A percentile compares a stretch with the other conserved stretches of the same genome.
Evolutionary conservation across 306 rosid species (phyloP).

Genomic region (Ormosia emarginata): DNA sequence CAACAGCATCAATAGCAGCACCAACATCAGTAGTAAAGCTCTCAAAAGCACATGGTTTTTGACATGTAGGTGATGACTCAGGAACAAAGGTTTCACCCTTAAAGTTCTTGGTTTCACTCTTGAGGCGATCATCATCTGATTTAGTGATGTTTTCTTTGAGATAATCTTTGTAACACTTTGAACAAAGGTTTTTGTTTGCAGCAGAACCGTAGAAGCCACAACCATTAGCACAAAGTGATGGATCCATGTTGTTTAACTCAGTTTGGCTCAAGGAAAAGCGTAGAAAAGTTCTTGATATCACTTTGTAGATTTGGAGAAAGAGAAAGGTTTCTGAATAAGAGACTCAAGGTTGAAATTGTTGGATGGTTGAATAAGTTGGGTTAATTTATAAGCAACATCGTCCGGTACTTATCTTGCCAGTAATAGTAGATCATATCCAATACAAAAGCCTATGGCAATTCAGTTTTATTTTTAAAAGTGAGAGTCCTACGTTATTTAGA

Average conservation of each 20-base stretch:
- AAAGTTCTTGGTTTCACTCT: background rate
- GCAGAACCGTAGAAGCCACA: conserved; percentile 43
- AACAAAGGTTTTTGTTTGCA: conserved; percentile 24
- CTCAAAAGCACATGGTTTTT: background rate
- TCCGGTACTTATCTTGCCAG: background rate
- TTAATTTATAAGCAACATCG: background rate
- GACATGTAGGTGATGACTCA: background rate
- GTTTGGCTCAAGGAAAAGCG: background rate
- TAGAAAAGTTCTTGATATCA: background rate
- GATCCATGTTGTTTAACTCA: background rate
- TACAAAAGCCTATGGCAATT: too few species aligned
- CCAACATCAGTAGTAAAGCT: background rate
- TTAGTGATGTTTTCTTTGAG: background rate
- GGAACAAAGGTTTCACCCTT: background rate
- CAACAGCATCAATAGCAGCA: background rate
- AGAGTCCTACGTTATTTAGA: too few species aligned
- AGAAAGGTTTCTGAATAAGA: background rate
- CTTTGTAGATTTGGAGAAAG: background rate
- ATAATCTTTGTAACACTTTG: conserved; percentile 1
- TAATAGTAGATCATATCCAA: background rate
- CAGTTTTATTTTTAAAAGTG: too few species aligned
- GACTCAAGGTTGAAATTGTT: background rate
- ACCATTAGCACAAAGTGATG: conserved; percentile 31
- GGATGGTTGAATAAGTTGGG: background rate
- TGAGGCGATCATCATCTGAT: background rate